A percentile compares a stretch with the other conserved stretches of the same genome.
Conservation (phyloP, 306 rosid genomes). For the Cucurbita maxima region DNA sequence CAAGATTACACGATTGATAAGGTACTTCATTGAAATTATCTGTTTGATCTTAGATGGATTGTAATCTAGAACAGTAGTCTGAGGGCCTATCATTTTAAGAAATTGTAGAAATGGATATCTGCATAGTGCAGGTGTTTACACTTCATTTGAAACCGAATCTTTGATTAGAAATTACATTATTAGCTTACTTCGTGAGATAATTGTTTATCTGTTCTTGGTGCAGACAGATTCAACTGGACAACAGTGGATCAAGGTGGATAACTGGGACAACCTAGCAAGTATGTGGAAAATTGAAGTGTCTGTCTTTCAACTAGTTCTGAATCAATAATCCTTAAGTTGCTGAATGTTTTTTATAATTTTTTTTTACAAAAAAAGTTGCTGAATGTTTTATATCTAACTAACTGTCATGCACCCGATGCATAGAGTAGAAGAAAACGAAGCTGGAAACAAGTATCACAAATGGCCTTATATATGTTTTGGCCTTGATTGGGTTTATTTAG, state of each 20-base stretch:
- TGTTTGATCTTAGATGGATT: not conserved
- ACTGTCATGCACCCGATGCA: not conserved
- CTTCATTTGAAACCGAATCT: not conserved
- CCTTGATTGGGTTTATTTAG: not conserved
- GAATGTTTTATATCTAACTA: constrained; percentile 2
- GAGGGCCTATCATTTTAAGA: not conserved
- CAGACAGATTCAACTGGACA: constrained; percentile 33
- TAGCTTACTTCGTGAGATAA: not conserved
- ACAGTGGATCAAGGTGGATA: constrained; percentile 66
- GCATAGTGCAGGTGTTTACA: not conserved
- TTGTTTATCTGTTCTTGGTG: constrained; percentile 15
- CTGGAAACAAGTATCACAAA: not conserved
- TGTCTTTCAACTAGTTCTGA: not conserved
- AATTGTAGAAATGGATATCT: not conserved
- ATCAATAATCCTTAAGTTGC: not conserved
- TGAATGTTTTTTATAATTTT: not conserved
- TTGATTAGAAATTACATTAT: not conserved
- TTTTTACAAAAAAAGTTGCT: not conserved
- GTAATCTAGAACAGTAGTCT: not conserved
- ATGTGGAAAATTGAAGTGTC: constrained; percentile 6
- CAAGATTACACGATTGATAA: constrained; percentile 63
- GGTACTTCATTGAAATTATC: constrained; percentile 20
- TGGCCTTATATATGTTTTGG: not conserved
- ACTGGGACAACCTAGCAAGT: constrained; percentile 67
- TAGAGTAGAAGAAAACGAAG: not conserved